Evolutionary conservation across 768 basidiomycete species (phyloP).

Genomic region (Hypholoma sublateritium): DNA sequence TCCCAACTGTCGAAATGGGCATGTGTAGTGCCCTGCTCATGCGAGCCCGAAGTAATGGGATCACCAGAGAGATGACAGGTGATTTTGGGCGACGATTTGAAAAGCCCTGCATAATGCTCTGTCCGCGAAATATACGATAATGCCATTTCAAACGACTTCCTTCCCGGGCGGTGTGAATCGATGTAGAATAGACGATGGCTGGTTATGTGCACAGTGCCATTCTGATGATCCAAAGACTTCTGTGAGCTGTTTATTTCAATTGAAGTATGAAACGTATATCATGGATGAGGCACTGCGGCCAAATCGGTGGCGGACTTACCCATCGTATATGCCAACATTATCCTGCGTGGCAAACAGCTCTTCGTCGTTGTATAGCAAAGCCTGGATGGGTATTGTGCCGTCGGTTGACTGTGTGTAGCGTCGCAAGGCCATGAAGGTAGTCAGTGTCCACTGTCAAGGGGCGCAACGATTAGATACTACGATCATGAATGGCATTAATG

Average conservation of each 20-base stretch:
- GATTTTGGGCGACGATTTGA: conserved; percentile 87
- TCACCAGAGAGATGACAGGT: conserved; percentile 62
- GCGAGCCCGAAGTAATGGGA: conserved; percentile 20
- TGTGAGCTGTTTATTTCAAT: conserved; percentile 57
- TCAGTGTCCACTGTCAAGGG: conserved; percentile 2
- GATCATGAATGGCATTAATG: not conserved
- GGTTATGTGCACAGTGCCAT: conserved; percentile 70
- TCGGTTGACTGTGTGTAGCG: conserved; percentile 60
- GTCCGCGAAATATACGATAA: conserved; percentile 70
- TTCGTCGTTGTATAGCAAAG: conserved; percentile 81
- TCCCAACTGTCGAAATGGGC: conserved; percentile 65
- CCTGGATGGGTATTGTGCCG: conserved; percentile 75
- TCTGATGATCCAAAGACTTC: conserved; percentile 80
- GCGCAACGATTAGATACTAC: conserved; percentile 2
- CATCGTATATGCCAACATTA: conserved; percentile 87
- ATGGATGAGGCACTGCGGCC: conserved; percentile 6
- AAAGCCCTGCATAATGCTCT: conserved; percentile 87
- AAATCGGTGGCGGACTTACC: conserved; percentile 49
- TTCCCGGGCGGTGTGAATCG: conserved; percentile 45
- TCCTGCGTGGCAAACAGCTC: conserved; percentile 72
- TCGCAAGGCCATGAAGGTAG: conserved; percentile 44
- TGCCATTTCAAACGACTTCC: conserved; percentile 66
- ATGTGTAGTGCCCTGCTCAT: conserved; percentile 22
- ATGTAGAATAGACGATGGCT: conserved; percentile 88
- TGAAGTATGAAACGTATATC: conserved; percentile 12